Conservation (phyloP, 1,284 basidiomycete species). For the Ustilago lituana region DNA sequence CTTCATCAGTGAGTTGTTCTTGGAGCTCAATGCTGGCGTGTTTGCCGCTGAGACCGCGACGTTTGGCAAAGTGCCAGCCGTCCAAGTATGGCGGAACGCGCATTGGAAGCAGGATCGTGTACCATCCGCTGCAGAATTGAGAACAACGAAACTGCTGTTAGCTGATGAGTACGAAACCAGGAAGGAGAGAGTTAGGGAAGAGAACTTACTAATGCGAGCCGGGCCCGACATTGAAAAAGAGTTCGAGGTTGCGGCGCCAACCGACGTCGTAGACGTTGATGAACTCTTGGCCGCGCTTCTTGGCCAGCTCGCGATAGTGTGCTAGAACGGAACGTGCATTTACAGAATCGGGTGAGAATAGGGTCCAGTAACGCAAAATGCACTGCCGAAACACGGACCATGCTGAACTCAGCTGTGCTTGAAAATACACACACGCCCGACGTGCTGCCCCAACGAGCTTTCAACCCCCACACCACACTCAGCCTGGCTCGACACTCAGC, state of each 20-base stretch:
- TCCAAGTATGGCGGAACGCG: conserved; percentile 84
- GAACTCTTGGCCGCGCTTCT: conserved; percentile 75
- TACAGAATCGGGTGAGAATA: no score
- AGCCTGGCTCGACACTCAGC: no score
- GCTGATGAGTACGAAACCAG: no score
- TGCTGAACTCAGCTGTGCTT: no score
- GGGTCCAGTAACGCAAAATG: no score
- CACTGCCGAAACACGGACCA: no score
- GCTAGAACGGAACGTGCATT: no score
- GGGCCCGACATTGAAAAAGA: conserved; percentile 88
- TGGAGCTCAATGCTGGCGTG: conserved; percentile 69
- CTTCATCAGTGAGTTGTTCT: conserved; percentile 72
- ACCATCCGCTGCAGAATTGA: conserved; percentile 76
- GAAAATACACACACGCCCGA: no score
- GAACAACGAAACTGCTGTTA: no score
- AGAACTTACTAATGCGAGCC: conserved; percentile 49
- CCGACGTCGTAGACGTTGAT: conserved; percentile 93
- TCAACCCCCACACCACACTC: no score
- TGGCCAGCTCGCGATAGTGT: conserved; percentile 78
- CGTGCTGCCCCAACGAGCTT: no score
- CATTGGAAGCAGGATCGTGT: conserved; percentile 82
- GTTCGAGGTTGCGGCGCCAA: conserved; percentile 75
- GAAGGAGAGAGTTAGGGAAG: no score
- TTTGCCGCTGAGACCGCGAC: conserved; percentile 71
- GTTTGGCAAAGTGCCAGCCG: conserved; percentile 82